Evolutionary conservation across 2,329 filamentous ascomycete genomes (phyloP).

Genomic region (Orbilia ellipsospora): DNA sequence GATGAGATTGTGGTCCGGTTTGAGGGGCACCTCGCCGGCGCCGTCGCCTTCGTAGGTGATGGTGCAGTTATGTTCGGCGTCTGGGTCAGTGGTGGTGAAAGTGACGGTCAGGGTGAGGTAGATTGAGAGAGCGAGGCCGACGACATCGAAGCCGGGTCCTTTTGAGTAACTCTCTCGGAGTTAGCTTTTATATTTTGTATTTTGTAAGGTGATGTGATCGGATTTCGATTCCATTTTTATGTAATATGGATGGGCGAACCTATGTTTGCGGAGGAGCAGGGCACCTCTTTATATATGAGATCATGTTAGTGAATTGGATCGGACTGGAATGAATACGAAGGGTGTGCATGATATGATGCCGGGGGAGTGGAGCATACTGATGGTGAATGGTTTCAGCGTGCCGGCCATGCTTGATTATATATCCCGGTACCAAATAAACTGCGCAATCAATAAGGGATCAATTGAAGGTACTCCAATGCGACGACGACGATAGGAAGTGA

Average conservation of each 20-base stretch:
- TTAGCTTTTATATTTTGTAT: slow-evolving; percentile 17
- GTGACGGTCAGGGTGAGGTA: slow-evolving; percentile 91
- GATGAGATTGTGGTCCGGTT: slow-evolving; percentile 89
- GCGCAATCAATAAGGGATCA: slow-evolving; percentile 31
- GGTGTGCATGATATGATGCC: not conserved
- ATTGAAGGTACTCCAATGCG: slow-evolving; percentile 2
- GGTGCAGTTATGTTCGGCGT: slow-evolving; percentile 80
- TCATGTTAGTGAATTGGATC: slow-evolving; percentile 9
- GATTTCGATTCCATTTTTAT: not conserved
- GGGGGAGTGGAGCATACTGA: slow-evolving; percentile 33
- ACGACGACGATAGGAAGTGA: not conserved
- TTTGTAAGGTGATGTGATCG: too few relatives aligned
- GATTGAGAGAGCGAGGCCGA: slow-evolving; percentile 91
- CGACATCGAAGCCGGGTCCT: slow-evolving; percentile 94
- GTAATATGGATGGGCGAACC: slow-evolving; percentile 63
- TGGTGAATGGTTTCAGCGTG: slow-evolving; percentile 32
- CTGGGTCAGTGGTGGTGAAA: slow-evolving; percentile 67
- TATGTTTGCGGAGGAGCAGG: slow-evolving; percentile 97
- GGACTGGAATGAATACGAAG: not conserved
- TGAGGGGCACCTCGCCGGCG: slow-evolving; percentile 78
- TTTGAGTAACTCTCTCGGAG: slow-evolving; percentile 54
- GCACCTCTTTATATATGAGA: slow-evolving; percentile 72
- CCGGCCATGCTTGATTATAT: slow-evolving; percentile 20
- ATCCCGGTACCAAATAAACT: slow-evolving; percentile 23
- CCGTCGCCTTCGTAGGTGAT: slow-evolving; percentile 89